Percentiles rank a stretch among this genome's conserved stretches.
Conservation (phyloP, 1,139 yeast genomes). For the Saccharomyces hybrid region DNA sequence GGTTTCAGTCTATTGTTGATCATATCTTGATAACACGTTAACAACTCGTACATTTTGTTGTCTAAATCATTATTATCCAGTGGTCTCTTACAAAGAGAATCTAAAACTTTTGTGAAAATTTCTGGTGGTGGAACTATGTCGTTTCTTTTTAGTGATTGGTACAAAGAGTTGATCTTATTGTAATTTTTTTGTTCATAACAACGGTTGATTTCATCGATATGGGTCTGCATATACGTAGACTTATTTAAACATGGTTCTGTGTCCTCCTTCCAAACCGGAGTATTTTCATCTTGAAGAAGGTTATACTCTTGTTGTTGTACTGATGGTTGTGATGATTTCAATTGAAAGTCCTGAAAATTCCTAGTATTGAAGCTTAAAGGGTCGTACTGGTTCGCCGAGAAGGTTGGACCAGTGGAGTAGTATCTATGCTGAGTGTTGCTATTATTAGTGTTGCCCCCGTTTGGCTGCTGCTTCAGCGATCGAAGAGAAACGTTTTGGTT, state of each 20-base stretch:
- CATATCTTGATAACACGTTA: conserved; percentile 63
- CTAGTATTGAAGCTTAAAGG: background rate
- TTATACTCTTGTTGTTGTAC: background rate
- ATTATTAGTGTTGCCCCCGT: background rate
- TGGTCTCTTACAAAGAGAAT: conserved; percentile 32
- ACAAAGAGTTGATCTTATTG: conserved; percentile 34
- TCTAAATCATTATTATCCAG: conserved; percentile 38
- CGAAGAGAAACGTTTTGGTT: background rate
- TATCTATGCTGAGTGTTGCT: background rate
- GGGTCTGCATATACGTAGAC: conserved; percentile 22
- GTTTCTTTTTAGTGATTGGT: conserved; percentile 36
- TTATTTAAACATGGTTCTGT: conserved; percentile 23
- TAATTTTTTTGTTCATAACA: conserved; percentile 23
- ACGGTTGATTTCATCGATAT: conserved; percentile 21
- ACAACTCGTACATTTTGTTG: conserved; percentile 47
- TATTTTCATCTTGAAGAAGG: conserved; percentile 2
- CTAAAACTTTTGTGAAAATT: conserved; percentile 30
- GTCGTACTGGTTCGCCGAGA: background rate
- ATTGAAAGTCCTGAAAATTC: background rate
- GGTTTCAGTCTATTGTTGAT: conserved; percentile 49
- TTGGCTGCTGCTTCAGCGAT: background rate
- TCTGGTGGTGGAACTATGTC: conserved; percentile 33
- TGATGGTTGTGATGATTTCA: background rate
- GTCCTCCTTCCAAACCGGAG: conserved; percentile 29
- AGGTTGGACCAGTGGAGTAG: background rate